Evolutionary conservation across 768 basidiomycete genomes (phyloP).

Genomic region (Suillus ampliporus): DNA sequence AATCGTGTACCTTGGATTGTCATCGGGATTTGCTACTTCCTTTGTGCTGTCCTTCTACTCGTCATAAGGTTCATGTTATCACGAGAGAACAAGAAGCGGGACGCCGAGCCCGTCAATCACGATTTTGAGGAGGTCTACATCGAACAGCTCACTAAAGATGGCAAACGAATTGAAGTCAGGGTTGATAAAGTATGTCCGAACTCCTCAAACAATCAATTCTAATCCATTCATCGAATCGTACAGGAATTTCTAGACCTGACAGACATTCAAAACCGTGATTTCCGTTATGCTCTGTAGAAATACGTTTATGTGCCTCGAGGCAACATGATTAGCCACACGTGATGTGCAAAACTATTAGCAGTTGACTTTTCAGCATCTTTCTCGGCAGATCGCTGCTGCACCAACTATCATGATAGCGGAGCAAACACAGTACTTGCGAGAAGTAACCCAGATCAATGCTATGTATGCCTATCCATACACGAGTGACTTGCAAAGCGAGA

Average conservation of each 20-base stretch:
- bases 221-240: not conserved
- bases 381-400: too few species aligned
- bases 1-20: constrained; percentile 81
- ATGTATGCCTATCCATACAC: too few species aligned
- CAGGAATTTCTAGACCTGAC: constrained; percentile 54
- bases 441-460: too few species aligned
- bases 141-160: constrained; percentile 55
- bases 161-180: constrained; percentile 56
- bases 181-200: constrained; percentile 64
- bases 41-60: constrained; percentile 55
- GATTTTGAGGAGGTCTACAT: constrained; percentile 69
- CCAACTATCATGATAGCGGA: too few species aligned
- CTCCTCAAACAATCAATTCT: not conserved
- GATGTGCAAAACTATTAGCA: too few species aligned
- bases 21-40: constrained; percentile 66
- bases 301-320: not conserved
- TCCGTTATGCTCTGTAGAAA: constrained; percentile 59
- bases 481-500: too few species aligned
- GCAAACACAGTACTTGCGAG: too few species aligned
- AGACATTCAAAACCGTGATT: constrained; percentile 68
- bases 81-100: constrained; percentile 68
- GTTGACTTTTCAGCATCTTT: too few species aligned
- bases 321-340: not conserved
- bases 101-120: constrained; percentile 56
- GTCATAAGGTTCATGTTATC: constrained; percentile 58